phyloP scores from a whole-genome alignment of 495 filamentous ascomycete species.

The Penicillium daleae region DNA sequence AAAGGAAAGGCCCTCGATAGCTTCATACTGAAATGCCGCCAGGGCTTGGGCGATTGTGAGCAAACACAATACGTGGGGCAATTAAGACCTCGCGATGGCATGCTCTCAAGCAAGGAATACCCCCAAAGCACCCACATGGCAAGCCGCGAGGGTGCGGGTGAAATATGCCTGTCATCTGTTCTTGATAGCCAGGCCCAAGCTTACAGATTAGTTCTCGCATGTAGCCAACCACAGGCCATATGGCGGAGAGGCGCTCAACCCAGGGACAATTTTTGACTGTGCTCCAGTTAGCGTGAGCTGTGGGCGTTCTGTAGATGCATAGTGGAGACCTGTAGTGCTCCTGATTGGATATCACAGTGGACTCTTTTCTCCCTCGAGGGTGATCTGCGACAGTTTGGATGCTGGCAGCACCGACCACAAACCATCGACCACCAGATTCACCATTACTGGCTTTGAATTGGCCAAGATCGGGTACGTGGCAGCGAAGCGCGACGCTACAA shows the following conservation, averaged over 20 bases:
- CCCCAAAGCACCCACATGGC: slow-evolving; percentile 5
- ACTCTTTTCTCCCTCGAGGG: not conserved
- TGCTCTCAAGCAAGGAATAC: not conserved
- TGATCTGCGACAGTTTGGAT: slow-evolving; percentile 15
- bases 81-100: not conserved
- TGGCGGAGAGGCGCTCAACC: not conserved
- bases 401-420: slow-evolving; percentile 2
- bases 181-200: not conserved
- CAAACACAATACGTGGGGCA: not conserved
- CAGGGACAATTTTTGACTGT: slow-evolving; percentile 4
- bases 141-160: not conserved
- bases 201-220: not conserved
- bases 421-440: slow-evolving; percentile 1
- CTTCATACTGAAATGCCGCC: not conserved
- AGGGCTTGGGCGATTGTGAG: too few relatives aligned
- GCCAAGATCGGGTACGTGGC: not conserved
- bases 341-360: not conserved
- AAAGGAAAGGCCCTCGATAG: too few relatives aligned
- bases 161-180: not conserved
- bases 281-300: slow-evolving; percentile 9
- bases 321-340: not conserved
- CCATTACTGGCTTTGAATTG: not conserved
- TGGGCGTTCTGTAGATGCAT: not conserved
- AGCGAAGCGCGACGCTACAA: slow-evolving; percentile 5
- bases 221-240: not conserved